Evolutionary conservation across 2,329 filamentous ascomycete species (phyloP), one percentile per base, ranked within the genome.

Genomic region (Sclerotinia trifoliorum): DNA sequence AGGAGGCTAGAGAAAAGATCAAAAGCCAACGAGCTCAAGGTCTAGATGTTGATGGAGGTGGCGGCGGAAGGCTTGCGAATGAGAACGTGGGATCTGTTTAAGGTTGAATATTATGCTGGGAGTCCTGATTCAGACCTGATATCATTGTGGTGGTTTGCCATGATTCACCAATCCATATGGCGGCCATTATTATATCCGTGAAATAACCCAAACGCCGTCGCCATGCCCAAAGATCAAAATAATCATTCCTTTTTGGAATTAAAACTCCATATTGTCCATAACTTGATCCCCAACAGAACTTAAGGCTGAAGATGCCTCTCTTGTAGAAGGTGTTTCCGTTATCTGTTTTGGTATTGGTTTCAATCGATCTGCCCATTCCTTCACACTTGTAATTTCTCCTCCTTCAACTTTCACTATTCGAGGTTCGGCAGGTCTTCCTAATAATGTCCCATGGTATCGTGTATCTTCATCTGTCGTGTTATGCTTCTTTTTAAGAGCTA

Each of bases 401-500:
- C 94, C 94, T 77, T 96, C 93, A 64, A 96, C 89, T 64, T 89
- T 83, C 39, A 97, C 81, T 10, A 90, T 86, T 75, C 87, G 87
- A 68, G 89, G 85, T 73, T 96, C 92, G 61, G 85, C 85, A 56
- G 84, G 83, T 72, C 89, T 89, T 5, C 94, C 94, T 15, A 98
- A 83, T 0, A 95, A 85, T 0, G 94, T 97, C 42, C 92, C 93
- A 73, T 90, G 87, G 78, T 93, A 96, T 75, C 94, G 90, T 13
- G 90, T 89, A 76, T 96, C 93, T 75, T 96, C 93, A 71, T 91
- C 92, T 0, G 90, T 91, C 74, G 95, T 96, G 80, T 90, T 93
- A 78, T 96, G 92, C 77, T 96, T 97, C 80, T 94, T 95, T 80
- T 96, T 97, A 54, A 98, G 81, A 5, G 88, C 90, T 91, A 72